Base-by-base conservation (phyloP, 805 yeast species). In the Candida dajiaensis region DNA sequence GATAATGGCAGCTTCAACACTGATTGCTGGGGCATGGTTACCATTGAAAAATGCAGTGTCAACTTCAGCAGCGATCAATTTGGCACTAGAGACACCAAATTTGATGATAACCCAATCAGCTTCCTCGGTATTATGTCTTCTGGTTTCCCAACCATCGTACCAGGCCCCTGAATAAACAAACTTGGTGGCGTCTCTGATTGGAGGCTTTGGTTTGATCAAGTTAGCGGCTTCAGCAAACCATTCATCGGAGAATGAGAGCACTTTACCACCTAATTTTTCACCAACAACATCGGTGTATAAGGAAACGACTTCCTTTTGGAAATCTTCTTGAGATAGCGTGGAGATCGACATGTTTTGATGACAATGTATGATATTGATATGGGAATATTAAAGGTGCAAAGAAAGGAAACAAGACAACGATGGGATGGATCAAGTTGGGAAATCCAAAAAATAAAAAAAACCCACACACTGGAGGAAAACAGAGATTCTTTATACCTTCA, bases 111-210 rank as follows among this genome's bases (percentile, higher is more conserved):
- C 97, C 89, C 94, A 92, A 62, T 92, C 99, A 38, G 85, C 85
- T 46, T 80, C 88, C 46, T 73, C 86, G 1, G 79, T 68, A 65
- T 92, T 92, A 72, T 92, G 99, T 67, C 99, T 77, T 63, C 97
- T 76, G 12, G 98, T 92, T 67, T 92, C 98, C 98, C 98, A 92
- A 20, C 99, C 99, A 56, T 92, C 99, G 63, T 88, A 92, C 97
- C 97, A 92, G 4, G 96, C 96, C 43, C 98, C 98, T 3, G 90
- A 78, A 49, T 77, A 85, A 2, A 83, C 79, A 65, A 89, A 90
- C 57, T 77, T 74, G 25, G 89, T 84, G 11, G 85, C 83, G 57
- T 89, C 95, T 59, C 95, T 73, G 47, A 88, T 77, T 2, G 97
- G 96, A 3, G 83, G 76, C 40, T 74, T 75, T 35, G 96, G 90